Evolutionary conservation across 257 asterid genomes (phyloP).

Genomic region (Solanum chiquidenum): DNA sequence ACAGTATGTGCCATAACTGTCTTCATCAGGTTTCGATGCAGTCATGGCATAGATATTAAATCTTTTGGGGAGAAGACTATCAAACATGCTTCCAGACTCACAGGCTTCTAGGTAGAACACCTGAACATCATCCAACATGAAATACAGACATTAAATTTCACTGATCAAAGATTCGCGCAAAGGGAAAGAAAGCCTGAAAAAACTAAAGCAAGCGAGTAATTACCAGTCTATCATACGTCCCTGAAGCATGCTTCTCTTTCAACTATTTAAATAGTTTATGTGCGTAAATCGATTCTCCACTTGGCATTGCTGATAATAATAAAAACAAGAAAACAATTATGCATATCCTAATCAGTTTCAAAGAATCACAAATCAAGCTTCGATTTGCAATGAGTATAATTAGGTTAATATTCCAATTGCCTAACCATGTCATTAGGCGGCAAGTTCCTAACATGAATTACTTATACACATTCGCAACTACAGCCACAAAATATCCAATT

Average conservation of each 20-base stretch:
- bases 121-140: slow-evolving; percentile 11
- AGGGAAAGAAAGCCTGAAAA: not conserved
- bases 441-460: not conserved
- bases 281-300: slow-evolving; percentile 54
- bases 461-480: not conserved
- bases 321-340: not conserved
- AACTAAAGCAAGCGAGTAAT: not conserved
- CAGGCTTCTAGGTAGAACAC: slow-evolving; percentile 92
- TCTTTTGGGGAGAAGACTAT: slow-evolving; percentile 77
- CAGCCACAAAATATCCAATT: not conserved
- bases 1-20: slow-evolving; percentile 95
- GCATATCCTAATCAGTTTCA: not conserved
- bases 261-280: slow-evolving; percentile 42
- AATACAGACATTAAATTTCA: not conserved
- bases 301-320: slow-evolving; percentile 56
- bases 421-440: not conserved
- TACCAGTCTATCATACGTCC: slow-evolving; percentile 82
- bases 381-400: not conserved
- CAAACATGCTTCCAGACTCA: slow-evolving; percentile 90
- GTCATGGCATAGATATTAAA: slow-evolving; percentile 84
- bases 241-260: slow-evolving; percentile 74
- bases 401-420: not conserved
- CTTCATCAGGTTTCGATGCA: slow-evolving; percentile 85
- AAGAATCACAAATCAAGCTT: not conserved
- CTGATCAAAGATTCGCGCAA: not conserved